Percentiles rank a stretch among this genome's conserved stretches.
These are phyloP conservation scores for Candida broadrunensis DNA, from an alignment of 805 yeast species.

Conservation along the genomic window DNA sequence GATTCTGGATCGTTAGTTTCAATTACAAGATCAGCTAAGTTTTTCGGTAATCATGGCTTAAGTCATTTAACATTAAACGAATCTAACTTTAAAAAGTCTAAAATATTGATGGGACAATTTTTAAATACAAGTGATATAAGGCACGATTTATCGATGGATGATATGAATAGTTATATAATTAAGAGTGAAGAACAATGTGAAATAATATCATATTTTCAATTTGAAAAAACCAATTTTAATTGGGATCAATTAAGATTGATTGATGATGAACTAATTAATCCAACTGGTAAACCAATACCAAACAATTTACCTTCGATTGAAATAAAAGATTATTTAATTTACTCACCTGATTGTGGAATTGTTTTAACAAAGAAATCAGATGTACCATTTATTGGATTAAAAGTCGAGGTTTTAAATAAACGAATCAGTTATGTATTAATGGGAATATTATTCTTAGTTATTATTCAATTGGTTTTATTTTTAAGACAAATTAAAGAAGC, in stretches of 20 bases:
- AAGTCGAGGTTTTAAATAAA: conserved; percentile 44
- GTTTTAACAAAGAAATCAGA: conserved; percentile 28
- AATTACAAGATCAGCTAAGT: conserved; percentile 60
- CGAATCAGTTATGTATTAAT: conserved; percentile 40
- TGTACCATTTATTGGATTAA: conserved; percentile 46
- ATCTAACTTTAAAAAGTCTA: conserved; percentile 42
- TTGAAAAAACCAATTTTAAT: conserved; percentile 57
- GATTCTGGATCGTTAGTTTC: conserved; percentile 61
- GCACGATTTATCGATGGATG: conserved; percentile 34
- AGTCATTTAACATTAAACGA: conserved; percentile 52
- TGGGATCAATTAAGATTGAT: conserved; percentile 53
- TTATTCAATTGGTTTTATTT: conserved; percentile 52
- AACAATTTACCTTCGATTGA: conserved; percentile 50
- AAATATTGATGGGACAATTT: conserved; percentile 41
- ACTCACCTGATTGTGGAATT: conserved; percentile 89
- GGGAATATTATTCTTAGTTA: conserved; percentile 44
- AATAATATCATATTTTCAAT: conserved; percentile 62
- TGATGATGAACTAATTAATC: conserved; percentile 70
- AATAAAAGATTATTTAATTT: conserved; percentile 57
- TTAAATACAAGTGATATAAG: conserved; percentile 42
- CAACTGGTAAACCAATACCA: conserved; percentile 76
- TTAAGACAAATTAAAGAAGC: conserved; percentile 69
- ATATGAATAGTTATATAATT: conserved; percentile 32
- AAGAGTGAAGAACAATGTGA: conserved; percentile 57
- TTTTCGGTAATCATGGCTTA: conserved; percentile 57